Evolutionary conservation across 305 asterid genomes (phyloP), one percentile per base, ranked within the genome.

Genomic region (Fraxinus paxiana): DNA sequence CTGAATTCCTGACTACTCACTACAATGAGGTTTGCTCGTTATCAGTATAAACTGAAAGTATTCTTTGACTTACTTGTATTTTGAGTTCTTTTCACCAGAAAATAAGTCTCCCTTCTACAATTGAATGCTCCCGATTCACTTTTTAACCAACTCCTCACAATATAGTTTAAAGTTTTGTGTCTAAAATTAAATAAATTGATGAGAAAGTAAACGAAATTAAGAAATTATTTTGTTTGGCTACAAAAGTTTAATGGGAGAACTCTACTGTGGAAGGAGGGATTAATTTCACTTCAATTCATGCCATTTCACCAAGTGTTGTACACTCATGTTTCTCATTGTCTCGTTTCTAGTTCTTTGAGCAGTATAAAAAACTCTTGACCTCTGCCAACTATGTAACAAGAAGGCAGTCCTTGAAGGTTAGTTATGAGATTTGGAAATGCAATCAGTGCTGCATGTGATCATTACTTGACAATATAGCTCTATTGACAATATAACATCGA

Each of bases 361-460:
- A 84, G 63, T 96, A 96, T 82, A 97, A 94, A 85, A 92, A 82
- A 80, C 97, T 96, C 80, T 84, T 96, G 88, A 85, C 88, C 70
- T 96, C 99, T 74, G 73, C 89, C 34, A 96, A 96, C 87, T 96
- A 96, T 65, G 99, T 96, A 78, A 96, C 98, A 3, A 92, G 99
- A 88, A 91, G 99, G 92, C 99, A 96, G 84, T 96, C 99, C 75
- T 88, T 96, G 92, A 96, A 96, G 99, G 99, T 92, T 73, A 82
- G 93, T 84, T 79, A 78, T 80, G 84, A 69, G 73, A 17, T 77
- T 75, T 75, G 17, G 54, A 12, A 10, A 43, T 2, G 30, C 63
- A 82, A 51, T 28, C 35, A 63, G 75, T 77, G 43, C 74, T 87
- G 78, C 84, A 77, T 83, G 83, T 76, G 54, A 18, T 83, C 76